Conservation (phyloP, 2,329 filamentous ascomycete genomes). For the Penicillium sp. region DNA sequence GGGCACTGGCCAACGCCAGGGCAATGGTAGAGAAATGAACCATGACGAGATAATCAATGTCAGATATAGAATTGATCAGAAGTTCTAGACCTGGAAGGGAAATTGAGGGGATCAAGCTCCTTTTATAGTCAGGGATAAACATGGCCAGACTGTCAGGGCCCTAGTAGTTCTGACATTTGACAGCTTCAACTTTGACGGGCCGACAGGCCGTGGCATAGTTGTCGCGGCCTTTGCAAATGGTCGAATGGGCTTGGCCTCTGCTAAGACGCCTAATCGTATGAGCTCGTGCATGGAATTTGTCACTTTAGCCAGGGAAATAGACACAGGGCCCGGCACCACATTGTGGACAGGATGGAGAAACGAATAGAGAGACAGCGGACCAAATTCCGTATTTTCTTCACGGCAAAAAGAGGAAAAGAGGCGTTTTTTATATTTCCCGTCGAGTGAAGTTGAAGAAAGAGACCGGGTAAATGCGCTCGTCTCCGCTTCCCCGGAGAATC, state of each 20-base stretch:
- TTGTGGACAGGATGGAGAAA: not conserved
- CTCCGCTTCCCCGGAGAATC: not conserved
- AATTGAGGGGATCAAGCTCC: not conserved
- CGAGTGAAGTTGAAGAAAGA: not conserved
- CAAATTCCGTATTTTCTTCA: slow-evolving; percentile 8
- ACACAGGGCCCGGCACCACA: not conserved
- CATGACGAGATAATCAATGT: slow-evolving; percentile 9
- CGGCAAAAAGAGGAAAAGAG: slow-evolving; percentile 3
- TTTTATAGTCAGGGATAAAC: slow-evolving; percentile 4
- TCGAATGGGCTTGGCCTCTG: not conserved
- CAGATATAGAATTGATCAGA: not conserved
- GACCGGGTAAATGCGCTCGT: slow-evolving; percentile 4
- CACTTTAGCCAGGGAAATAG: not conserved
- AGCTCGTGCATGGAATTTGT: not conserved
- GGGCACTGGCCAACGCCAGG: slow-evolving; percentile 17
- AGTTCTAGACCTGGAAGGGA: not conserved
- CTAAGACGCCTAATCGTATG: not conserved
- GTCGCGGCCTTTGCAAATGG: slow-evolving; percentile 11
- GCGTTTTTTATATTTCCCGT: not conserved
- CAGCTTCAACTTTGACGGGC: slow-evolving; percentile 6
- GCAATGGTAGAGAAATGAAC: slow-evolving; percentile 14
- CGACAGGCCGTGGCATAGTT: slow-evolving; percentile 14
- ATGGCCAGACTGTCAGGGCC: not conserved
- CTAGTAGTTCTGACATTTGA: slow-evolving; percentile 1
- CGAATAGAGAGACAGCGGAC: slow-evolving; percentile 3